A percentile compares a stretch with the other conserved stretches of the same genome.
Evolutionary conservation across 2,329 filamentous ascomycete genomes (phyloP).

Genomic region (Penicillium digitatum): DNA sequence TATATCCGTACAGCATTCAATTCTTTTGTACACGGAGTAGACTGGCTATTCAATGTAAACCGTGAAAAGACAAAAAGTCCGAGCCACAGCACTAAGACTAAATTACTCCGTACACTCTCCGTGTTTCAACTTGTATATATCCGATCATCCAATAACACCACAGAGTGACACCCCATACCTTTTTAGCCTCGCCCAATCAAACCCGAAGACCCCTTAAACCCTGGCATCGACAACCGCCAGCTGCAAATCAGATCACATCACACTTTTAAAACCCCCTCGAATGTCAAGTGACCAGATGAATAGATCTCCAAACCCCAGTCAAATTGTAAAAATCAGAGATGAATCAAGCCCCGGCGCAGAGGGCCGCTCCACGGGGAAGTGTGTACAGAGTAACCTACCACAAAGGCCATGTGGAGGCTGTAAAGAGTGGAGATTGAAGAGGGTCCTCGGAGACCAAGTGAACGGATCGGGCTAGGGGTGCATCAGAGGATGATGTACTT

Average conservation of each 20-base stretch:
- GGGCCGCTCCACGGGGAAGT: neutral
- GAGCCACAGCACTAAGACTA: neutral
- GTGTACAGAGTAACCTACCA: neutral
- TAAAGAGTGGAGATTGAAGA: neutral
- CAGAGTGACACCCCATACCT: neutral
- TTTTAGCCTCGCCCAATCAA: neutral
- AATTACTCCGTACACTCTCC: neutral
- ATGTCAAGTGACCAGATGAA: neutral
- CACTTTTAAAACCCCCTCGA: neutral
- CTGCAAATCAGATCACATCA: slow-evolving; percentile 3
- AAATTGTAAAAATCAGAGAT: neutral
- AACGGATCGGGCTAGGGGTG: neutral
- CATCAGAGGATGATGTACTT: neutral
- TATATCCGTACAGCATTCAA: neutral
- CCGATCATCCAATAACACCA: neutral
- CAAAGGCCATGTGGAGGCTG: slow-evolving; percentile 1
- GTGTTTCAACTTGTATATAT: neutral
- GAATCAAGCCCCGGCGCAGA: neutral
- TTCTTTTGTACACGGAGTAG: neutral
- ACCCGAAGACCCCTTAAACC: neutral
- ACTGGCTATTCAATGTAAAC: neutral
- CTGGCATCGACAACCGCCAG: neutral
- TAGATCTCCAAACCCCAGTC: neutral
- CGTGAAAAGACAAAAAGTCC: neutral
- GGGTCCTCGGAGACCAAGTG: neutral